Base-by-base conservation (phyloP, 805 yeast species). In the Spathaspora passalidarum region DNA sequence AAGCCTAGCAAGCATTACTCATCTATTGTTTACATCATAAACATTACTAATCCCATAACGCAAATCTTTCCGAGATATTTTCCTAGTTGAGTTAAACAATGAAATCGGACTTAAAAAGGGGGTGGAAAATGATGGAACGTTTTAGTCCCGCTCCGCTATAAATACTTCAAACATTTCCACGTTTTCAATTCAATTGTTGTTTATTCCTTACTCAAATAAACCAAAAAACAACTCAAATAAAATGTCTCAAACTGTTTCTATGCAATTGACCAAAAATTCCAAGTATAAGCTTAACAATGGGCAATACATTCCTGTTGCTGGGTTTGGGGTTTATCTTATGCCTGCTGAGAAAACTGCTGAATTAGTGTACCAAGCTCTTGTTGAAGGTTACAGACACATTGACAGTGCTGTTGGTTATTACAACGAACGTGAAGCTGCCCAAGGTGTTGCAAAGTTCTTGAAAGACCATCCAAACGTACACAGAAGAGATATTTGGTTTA, bases 321-420 rank as follows among this genome's bases (percentile, higher is more conserved):
- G 80, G 0, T 66, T 75, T 16, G 88, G 88, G 1, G 75, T 80
- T 4, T 82, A 76, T 62, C 55, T 65, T 22, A 53, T 80, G 3
- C 70, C 80, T 3, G 48, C 56, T 1, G 52, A 54, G 0, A 65
- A 65, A 7, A 69, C 83, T 1, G 48, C 61, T 3, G 63, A 69
- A 0, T 56, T 80, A 21, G 84, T 81, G 0, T 70, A 75, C 52
- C 59, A 71, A 23, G 94, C 91, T 1, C 71, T 87, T 48, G 63
- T 71, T 25, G 66, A 61, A 11, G 95, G 95, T 0, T 87, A 84
- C 61, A 76, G 94, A 53, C 92, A 84, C 56, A 67, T 87, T 48
- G 94, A 88, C 58, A 69, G 84, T 16, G 96, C 96, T 5, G 80
- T 75, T 8, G 62, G 63, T n/a, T 88, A 88, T 66, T 66, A 68